A percentile compares a stretch with the other conserved stretches of the same genome.
phyloP scores from a whole-genome alignment of 805 yeast genomes.

The Wickerhamomyces bisporus region DNA sequence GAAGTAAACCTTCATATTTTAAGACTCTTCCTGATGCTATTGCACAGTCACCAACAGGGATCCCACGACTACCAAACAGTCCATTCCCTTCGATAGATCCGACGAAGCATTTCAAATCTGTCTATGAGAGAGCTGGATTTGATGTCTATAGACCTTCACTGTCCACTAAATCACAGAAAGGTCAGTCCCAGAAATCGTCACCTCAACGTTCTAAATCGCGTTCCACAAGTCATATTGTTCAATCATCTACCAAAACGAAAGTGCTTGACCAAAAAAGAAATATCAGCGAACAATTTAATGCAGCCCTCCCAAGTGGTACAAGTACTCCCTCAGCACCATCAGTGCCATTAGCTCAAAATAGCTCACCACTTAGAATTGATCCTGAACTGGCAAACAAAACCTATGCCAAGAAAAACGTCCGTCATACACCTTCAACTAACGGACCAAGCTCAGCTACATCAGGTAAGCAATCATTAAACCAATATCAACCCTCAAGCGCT shows the following conservation, averaged over 20 bases:
- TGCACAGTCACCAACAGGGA: conserved; percentile 21
- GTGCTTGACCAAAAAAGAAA: conserved; percentile 12
- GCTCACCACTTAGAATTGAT: conserved; percentile 5
- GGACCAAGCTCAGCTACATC: neutral
- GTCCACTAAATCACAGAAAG: neutral
- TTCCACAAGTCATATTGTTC: conserved; percentile 8
- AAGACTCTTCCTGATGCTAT: conserved; percentile 23
- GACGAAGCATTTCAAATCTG: conserved; percentile 57
- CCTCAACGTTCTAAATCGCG: no score
- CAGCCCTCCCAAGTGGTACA: no score
- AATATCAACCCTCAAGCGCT: conserved; percentile 1
- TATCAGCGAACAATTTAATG: conserved; percentile 14
- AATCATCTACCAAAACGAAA: neutral
- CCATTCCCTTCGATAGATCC: conserved; percentile 69
- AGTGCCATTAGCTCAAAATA: no score
- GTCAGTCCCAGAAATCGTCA: conserved; percentile 3
- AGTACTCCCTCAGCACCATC: neutral
- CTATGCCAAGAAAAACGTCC: no score
- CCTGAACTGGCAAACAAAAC: conserved; percentile 6
- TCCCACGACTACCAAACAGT: conserved; percentile 30
- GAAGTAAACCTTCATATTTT: conserved; percentile 20
- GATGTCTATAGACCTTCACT: conserved; percentile 40
- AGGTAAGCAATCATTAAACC: neutral
- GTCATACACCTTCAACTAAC: no score
- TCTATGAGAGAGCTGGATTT: conserved; percentile 79